Evolutionary conservation across 176 grass and related monocot genomes (phyloP).

Genomic region (Oryza coarctata): DNA sequence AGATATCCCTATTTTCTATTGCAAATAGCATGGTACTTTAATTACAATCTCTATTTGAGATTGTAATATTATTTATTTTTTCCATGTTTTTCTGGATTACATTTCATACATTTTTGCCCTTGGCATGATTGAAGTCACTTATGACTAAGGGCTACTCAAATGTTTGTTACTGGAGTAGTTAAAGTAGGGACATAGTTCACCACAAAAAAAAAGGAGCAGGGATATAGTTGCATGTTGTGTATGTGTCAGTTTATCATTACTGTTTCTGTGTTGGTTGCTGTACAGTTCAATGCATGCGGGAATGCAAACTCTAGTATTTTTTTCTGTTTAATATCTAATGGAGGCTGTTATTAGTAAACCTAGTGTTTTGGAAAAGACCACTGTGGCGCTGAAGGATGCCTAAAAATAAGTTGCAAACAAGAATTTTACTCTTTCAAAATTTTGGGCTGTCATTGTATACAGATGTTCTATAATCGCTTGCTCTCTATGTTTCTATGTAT

Average conservation of each 20-base stretch:
- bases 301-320: not conserved
- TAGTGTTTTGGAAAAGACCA: not conserved
- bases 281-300: not conserved
- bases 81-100: not conserved
- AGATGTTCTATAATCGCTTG: not conserved
- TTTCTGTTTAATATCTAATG: not conserved
- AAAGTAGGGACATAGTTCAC: not conserved
- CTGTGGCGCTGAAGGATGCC: conserved; percentile 3
- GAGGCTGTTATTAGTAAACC: not conserved
- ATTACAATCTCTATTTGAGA: conserved; percentile 15
- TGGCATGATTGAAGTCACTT: conserved; percentile 12
- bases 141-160: not conserved
- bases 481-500: conserved; percentile 1
- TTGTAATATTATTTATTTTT: not conserved
- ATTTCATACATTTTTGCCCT: not conserved
- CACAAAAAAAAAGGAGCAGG: not conserved
- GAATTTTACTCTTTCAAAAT: not conserved
- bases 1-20: not conserved
- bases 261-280: not conserved
- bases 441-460: not conserved
- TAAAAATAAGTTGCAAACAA: not conserved
- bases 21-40: conserved; percentile 13
- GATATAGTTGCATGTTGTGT: conserved; percentile 1
- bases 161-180: not conserved
- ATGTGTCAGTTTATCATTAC: not conserved